phyloP scores from a whole-genome alignment of 2,329 filamentous ascomycete genomes.

The Aspergillus intermedius region DNA sequence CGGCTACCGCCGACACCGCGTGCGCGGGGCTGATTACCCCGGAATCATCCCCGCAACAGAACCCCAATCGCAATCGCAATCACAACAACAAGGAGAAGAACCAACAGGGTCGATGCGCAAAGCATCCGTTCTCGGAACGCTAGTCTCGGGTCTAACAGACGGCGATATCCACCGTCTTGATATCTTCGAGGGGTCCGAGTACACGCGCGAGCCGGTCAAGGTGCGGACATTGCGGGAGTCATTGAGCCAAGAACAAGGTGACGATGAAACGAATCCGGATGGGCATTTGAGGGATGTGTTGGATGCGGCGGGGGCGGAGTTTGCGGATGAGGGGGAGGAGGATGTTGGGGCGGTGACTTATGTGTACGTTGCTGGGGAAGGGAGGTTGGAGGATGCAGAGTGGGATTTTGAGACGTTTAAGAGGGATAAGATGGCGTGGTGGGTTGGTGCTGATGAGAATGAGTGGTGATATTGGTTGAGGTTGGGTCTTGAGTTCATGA shows the following conservation, averaged over 20 bases:
- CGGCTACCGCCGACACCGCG: constrained; percentile 63
- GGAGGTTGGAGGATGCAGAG: constrained; percentile 61
- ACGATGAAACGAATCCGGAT: constrained; percentile 25
- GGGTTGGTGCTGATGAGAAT: constrained; percentile 46
- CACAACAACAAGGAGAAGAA: neutral
- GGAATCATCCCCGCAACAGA: constrained; percentile 51
- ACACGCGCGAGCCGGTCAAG: constrained; percentile 49
- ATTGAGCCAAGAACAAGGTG: constrained; percentile 18
- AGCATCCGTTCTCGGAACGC: constrained; percentile 63
- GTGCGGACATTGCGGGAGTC: constrained; percentile 36
- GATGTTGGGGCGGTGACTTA: constrained; percentile 55
- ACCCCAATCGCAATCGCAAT: neutral
- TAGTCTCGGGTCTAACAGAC: constrained; percentile 70
- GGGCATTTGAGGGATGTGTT: constrained; percentile 33
- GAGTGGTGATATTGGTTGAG: constrained; percentile 29
- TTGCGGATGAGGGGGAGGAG: constrained; percentile 39
- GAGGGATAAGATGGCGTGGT: constrained; percentile 61
- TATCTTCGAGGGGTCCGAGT: constrained; percentile 73
- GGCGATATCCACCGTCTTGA: constrained; percentile 71
- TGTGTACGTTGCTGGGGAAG: constrained; percentile 49
- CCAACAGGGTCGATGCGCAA: neutral
- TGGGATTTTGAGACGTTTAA: constrained; percentile 88
- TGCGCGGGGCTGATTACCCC: constrained; percentile 69
- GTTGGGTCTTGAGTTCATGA: no score
- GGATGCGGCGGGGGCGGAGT: constrained; percentile 47